Percentiles rank a stretch among this genome's conserved stretches.
phyloP scores from a whole-genome alignment of 495 filamentous ascomycete species.

The Lasiosphaeris hirsuta region DNA sequence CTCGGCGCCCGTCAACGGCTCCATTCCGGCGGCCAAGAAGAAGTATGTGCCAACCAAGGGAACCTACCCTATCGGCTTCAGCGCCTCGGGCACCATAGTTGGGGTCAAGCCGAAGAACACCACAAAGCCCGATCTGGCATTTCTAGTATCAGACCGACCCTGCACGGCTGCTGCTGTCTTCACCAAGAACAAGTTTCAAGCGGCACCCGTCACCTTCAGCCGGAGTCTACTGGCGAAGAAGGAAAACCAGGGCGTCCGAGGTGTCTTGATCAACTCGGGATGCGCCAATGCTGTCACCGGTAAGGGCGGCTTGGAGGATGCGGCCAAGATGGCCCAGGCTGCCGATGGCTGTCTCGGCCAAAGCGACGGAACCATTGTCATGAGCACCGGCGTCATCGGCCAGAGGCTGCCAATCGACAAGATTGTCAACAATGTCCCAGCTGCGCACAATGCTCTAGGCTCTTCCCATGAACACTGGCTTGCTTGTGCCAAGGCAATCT shows the following conservation, averaged over 20 bases:
- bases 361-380: slow-evolving; percentile 73
- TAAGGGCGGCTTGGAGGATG: slow-evolving; percentile 86
- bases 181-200: slow-evolving; percentile 98
- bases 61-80: slow-evolving; percentile 86
- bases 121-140: slow-evolving; percentile 80
- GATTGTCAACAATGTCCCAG: slow-evolving; percentile 78
- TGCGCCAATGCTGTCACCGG: slow-evolving; percentile 98
- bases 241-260: slow-evolving; percentile 66
- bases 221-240: slow-evolving; percentile 63
- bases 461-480: slow-evolving; percentile 83
- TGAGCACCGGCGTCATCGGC: slow-evolving; percentile 98
- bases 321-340: slow-evolving; percentile 71
- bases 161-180: slow-evolving; percentile 94
- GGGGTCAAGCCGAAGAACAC: slow-evolving; percentile 93
- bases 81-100: slow-evolving; percentile 80
- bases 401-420: slow-evolving; percentile 90
- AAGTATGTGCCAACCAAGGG: slow-evolving; percentile 86
- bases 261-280: slow-evolving; percentile 90
- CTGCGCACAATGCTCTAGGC: slow-evolving; percentile 64
- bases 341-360: slow-evolving; percentile 70
- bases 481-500: slow-evolving; percentile 83
- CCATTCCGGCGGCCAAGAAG: slow-evolving; percentile 69
- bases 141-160: slow-evolving; percentile 81
- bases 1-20: slow-evolving; percentile 58
- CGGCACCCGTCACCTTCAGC: slow-evolving; percentile 86